Evolutionary conservation across 2,329 filamentous ascomycete species (phyloP), one percentile per base, ranked within the genome.

Genomic region (Aspergillaceae sp.): DNA sequence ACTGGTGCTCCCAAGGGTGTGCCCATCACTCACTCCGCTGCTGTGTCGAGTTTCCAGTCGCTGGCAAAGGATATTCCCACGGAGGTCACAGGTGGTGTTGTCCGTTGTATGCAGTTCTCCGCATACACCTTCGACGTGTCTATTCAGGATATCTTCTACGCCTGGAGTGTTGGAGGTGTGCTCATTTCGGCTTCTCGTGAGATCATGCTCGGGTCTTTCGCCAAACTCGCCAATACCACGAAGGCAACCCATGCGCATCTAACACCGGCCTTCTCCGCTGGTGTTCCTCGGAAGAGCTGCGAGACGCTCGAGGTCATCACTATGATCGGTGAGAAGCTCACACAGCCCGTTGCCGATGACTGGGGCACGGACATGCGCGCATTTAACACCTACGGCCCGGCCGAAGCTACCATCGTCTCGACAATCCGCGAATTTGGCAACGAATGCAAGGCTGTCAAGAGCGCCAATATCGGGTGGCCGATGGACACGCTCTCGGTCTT

Each of bases 111-210:
- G 48, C 66, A 69, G 47, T 62, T 69, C 36, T 67, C 65, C 1
- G 53, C 61, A 11, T 65, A 62, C 47, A 69, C 59, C 19, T 70
- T 71, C 42, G 67, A 70, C 47, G 67, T 68, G 7, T 71, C 66
- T 11, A 56, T 65, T 10, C 61, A 64, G 41, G 62, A 65, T 45
- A 44, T 63, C 19, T 63, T 63, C 48, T 63, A 60, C 42, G 58
- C 60, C 1, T 63, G 60, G 60, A 51, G 54, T 1, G 4, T 59
- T 4, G 60, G 59, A 30, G 59, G 59, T 33, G 52, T 54, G 7
- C 44, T 63, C 4, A 58, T 62, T 27, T 56, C 57, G 29, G 57
- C 53, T 5, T 52, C 58, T 4, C 50, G 55, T 43, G 58, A 62
- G 29, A 51, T 61, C 28, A 58, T 62, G 52, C 55, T 65, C 5